Percentiles rank a stretch among this genome's conserved stretches.
Conservation (phyloP, 1,284 basidiomycete genomes). For the Melampsora americana region DNA sequence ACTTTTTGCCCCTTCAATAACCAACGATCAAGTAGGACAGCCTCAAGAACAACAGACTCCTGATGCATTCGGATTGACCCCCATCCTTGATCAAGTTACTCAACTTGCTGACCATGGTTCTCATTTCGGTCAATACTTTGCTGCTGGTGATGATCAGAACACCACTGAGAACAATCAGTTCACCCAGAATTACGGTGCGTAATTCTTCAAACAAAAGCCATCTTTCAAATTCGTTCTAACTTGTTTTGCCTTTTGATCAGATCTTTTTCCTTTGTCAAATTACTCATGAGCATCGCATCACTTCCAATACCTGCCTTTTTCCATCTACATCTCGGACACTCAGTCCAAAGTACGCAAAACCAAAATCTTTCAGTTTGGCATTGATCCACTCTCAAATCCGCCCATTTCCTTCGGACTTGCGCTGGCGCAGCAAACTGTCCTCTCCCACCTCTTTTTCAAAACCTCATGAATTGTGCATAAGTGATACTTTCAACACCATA, state of each 20-base stretch:
- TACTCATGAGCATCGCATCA: not conserved
- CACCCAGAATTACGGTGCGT: not conserved
- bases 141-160: slow-evolving; percentile 1
- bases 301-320: too few species aligned
- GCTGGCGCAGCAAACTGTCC: too few species aligned
- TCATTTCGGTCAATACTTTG: slow-evolving; percentile 1
- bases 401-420: too few species aligned
- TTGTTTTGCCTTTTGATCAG: not conserved
- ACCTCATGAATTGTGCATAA: too few species aligned
- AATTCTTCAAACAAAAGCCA: not conserved
- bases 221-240: not conserved
- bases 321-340: too few species aligned
- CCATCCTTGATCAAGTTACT: slow-evolving; percentile 10
- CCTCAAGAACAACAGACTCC: not conserved
- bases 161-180: not conserved
- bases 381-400: too few species aligned
- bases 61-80: not conserved
- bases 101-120: not conserved
- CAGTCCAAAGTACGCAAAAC: too few species aligned
- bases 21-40: not conserved
- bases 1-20: not conserved
- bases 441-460: too few species aligned
- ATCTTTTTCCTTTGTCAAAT: not conserved
- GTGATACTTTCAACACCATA: too few species aligned
- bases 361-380: too few species aligned